Percentiles rank a stretch among this genome's conserved stretches.
phyloP scores from a whole-genome alignment of 805 yeast species.

The Scheffersomyces ergatensis region DNA sequence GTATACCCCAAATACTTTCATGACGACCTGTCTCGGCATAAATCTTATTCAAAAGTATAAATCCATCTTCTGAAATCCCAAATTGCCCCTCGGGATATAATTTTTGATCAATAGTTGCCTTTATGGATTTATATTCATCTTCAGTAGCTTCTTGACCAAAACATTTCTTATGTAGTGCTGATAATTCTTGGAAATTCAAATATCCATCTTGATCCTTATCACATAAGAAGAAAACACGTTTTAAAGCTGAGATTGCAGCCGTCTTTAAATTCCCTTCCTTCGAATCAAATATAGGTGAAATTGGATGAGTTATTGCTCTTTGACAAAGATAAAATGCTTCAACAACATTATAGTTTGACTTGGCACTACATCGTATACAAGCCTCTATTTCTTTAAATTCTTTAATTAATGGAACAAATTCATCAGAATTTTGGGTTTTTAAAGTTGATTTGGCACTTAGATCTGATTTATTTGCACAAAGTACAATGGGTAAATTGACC shows the following conservation, averaged over 20 bases:
- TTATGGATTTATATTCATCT: slow-evolving; percentile 37
- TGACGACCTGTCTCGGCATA: slow-evolving; percentile 92
- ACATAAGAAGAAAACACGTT: slow-evolving; percentile 77
- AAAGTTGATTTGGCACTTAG: slow-evolving; percentile 47
- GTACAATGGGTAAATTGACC: slow-evolving; percentile 86
- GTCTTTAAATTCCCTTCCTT: slow-evolving; percentile 82
- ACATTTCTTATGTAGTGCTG: slow-evolving; percentile 68
- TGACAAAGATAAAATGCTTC: slow-evolving; percentile 94
- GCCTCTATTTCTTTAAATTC: slow-evolving; percentile 95
- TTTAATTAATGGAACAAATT: slow-evolving; percentile 78
- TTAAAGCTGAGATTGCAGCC: slow-evolving; percentile 69
- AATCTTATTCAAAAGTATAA: slow-evolving; percentile 69
- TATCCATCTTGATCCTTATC: slow-evolving; percentile 91
- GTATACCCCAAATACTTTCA: slow-evolving; percentile 95
- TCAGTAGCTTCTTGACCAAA: slow-evolving; percentile 51
- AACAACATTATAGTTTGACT: slow-evolving; percentile 76
- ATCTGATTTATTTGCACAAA: slow-evolving; percentile 83
- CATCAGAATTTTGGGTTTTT: slow-evolving; percentile 54
- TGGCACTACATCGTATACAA: slow-evolving; percentile 86
- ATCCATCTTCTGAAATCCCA: slow-evolving; percentile 77
- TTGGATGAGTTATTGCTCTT: slow-evolving; percentile 87
- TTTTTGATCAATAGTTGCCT: slow-evolving; percentile 27
- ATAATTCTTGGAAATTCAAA: slow-evolving; percentile 68
- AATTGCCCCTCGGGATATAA: slow-evolving; percentile 23
- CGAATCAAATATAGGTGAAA: slow-evolving; percentile 91